These are phyloP conservation scores for Arabidopsis hybrid DNA, from an alignment of 441 rosid species.

Conservation along the genomic window DNA sequence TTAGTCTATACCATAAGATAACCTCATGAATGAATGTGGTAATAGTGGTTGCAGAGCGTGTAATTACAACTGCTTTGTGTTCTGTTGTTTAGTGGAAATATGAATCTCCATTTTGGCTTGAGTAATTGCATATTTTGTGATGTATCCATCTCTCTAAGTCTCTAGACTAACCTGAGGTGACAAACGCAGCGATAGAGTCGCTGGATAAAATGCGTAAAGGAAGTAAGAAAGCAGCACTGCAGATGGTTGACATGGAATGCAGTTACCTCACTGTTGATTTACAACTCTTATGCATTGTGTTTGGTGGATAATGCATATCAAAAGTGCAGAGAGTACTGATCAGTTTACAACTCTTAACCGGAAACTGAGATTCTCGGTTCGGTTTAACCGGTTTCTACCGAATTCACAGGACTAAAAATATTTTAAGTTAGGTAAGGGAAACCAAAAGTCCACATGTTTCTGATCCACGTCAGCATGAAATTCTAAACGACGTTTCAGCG, in stretches of 20 bases:
- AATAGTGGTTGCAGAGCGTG: background rate
- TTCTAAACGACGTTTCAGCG: too few species aligned
- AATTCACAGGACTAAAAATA: too few species aligned
- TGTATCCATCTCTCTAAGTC: background rate
- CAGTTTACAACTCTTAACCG: too few species aligned
- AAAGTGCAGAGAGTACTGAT: too few species aligned
- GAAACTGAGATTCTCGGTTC: too few species aligned
- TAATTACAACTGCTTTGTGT: background rate
- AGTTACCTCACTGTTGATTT: slow-evolving; percentile 93
- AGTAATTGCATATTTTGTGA: background rate
- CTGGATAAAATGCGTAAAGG: slow-evolving; percentile 88
- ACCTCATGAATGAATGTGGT: background rate
- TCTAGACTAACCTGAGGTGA: slow-evolving; percentile 52
- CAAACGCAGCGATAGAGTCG: slow-evolving; percentile 88
- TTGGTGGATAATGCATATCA: too few species aligned
- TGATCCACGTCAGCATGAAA: too few species aligned
- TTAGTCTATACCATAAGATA: background rate
- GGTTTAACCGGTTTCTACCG: too few species aligned
- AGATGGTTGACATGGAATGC: slow-evolving; percentile 94
- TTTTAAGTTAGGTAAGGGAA: too few species aligned
- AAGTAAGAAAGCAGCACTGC: slow-evolving; percentile 89
- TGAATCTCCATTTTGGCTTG: background rate
- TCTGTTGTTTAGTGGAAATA: background rate
- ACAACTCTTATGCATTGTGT: too few species aligned
- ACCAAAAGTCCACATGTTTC: too few species aligned